Conservation (phyloP, 1,139 yeast species). For the Wickerhamiella infanticola region DNA sequence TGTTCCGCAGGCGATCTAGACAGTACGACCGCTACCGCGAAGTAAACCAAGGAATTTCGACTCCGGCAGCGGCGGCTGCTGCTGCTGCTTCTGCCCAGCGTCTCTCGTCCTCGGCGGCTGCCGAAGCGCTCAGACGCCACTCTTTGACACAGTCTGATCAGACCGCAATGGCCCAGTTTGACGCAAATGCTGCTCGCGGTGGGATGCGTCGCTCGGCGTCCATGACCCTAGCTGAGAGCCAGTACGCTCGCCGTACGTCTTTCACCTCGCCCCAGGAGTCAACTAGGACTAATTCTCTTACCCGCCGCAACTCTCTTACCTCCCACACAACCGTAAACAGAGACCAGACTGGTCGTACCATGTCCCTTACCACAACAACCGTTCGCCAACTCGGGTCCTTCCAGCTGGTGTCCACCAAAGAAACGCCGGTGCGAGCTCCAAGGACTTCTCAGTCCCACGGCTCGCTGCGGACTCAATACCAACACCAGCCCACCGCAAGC, state of each 20-base stretch:
- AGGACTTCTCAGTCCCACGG: slow-evolving; percentile 3
- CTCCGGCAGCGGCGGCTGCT: slow-evolving; percentile 23
- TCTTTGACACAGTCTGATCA: slow-evolving; percentile 20
- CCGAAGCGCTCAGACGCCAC: slow-evolving; percentile 24
- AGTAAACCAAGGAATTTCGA: slow-evolving; percentile 19
- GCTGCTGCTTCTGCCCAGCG: slow-evolving; percentile 8
- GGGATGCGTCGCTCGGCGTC: slow-evolving; percentile 6
- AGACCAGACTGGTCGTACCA: slow-evolving; percentile 21
- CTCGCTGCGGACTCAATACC: slow-evolving; percentile 3
- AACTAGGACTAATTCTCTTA: slow-evolving; percentile 12
- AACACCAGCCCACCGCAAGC: slow-evolving; percentile 2
- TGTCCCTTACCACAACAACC: slow-evolving; percentile 27
- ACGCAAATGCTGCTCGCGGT: slow-evolving; percentile 6
- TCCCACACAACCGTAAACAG: slow-evolving; percentile 15
- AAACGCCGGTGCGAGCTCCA: slow-evolving; percentile 16
- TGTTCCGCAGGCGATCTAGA: slow-evolving; percentile 12
- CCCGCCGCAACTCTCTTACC: slow-evolving; percentile 10
- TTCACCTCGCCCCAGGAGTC: not conserved
- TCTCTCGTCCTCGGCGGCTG: slow-evolving; percentile 23
- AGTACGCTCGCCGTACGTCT: not conserved
- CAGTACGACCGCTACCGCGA: slow-evolving; percentile 9
- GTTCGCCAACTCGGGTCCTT: slow-evolving; percentile 25
- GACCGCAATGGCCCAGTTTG: slow-evolving; percentile 14
- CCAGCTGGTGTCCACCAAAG: slow-evolving; percentile 23
- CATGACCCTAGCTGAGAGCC: slow-evolving; percentile 2